A percentile compares a stretch with the other conserved stretches of the same genome.
Conservation (phyloP, 345 rosid species). For the Arabis hirsuta region DNA sequence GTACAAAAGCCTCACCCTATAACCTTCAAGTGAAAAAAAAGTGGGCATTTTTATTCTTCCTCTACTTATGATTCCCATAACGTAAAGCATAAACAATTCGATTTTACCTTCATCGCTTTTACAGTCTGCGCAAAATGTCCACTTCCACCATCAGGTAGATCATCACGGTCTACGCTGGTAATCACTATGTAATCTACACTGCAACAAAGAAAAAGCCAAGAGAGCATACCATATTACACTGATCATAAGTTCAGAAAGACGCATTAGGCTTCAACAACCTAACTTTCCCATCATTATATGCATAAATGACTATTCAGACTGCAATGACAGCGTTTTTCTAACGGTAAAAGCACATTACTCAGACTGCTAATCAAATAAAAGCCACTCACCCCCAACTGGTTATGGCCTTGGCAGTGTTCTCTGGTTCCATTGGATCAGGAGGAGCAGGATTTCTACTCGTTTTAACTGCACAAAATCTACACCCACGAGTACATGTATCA, state of each 20-base stretch:
- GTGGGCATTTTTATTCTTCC: conserved; percentile 2
- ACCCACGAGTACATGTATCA: conserved; percentile 99
- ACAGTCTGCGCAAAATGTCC: conserved; percentile 97
- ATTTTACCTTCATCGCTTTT: conserved; percentile 78
- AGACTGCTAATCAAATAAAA: conserved; percentile 12
- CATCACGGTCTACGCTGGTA: conserved; percentile 98
- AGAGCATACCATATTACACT: conserved; percentile 18
- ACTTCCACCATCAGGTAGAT: conserved; percentile 97
- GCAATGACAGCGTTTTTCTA: not conserved
- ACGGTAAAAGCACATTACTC: not conserved
- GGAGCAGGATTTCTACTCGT: conserved; percentile 90
- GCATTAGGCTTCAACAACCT: not conserved
- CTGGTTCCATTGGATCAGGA: conserved; percentile 95
- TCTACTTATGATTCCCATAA: not conserved
- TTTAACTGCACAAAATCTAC: conserved; percentile 98
- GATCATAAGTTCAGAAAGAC: not conserved
- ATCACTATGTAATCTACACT: conserved; percentile 98
- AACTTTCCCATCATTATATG: not conserved
- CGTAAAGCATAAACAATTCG: conserved; percentile 11
- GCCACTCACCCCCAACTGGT: conserved; percentile 86
- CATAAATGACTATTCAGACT: not conserved
- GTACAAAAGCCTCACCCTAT: conserved; percentile 2
- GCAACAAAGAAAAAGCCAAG: conserved; percentile 31
- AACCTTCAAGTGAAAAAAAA: not conserved
- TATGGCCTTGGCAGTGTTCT: conserved; percentile 86